Conservation (phyloP, 1,284 basidiomycete species). For the Ceratobasidium sp. region DNA sequence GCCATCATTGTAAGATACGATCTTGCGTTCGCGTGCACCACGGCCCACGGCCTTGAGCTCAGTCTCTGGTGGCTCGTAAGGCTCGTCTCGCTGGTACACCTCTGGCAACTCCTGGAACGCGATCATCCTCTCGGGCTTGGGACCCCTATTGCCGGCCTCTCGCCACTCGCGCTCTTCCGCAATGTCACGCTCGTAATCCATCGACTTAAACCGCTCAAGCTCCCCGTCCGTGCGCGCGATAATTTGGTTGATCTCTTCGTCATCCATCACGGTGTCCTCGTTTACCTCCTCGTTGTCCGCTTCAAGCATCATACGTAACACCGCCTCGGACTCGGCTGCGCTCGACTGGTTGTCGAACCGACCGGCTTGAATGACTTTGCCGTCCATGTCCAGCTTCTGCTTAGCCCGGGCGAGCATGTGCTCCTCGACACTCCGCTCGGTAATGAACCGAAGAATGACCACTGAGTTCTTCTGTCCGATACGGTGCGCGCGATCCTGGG, state of each 20-base stretch:
- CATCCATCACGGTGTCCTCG: slow-evolving; percentile 94
- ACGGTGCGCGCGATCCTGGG: slow-evolving; percentile 99
- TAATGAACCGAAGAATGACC: slow-evolving; percentile 95
- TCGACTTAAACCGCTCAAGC: slow-evolving; percentile 78
- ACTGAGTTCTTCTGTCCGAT: slow-evolving; percentile 99
- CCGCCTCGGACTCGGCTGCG: slow-evolving; percentile 94
- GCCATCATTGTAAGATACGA: slow-evolving; percentile 95
- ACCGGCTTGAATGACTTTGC: slow-evolving; percentile 99
- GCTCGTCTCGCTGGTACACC: slow-evolving; percentile 88
- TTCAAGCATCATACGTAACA: slow-evolving; percentile 80
- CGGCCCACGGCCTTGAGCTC: slow-evolving; percentile 76
- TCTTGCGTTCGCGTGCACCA: slow-evolving; percentile 83
- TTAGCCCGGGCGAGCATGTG: slow-evolving; percentile 95
- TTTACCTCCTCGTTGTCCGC: slow-evolving; percentile 92
- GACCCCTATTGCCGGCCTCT: slow-evolving; percentile 79
- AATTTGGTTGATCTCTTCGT: slow-evolving; percentile 96
- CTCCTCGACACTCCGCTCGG: slow-evolving; percentile 98
- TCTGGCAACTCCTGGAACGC: slow-evolving; percentile 91
- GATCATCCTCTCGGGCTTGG: slow-evolving; percentile 82
- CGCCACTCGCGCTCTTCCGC: slow-evolving; percentile 79
- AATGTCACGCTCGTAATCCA: slow-evolving; percentile 86
- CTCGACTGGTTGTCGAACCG: slow-evolving; percentile 99
- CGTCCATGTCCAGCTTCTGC: slow-evolving; percentile 98
- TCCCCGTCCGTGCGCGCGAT: slow-evolving; percentile 90
- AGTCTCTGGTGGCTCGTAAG: slow-evolving; percentile 73